Evolutionary conservation across 139 green algal species (phyloP).

Genomic region (Diplosphaera chodatii): DNA sequence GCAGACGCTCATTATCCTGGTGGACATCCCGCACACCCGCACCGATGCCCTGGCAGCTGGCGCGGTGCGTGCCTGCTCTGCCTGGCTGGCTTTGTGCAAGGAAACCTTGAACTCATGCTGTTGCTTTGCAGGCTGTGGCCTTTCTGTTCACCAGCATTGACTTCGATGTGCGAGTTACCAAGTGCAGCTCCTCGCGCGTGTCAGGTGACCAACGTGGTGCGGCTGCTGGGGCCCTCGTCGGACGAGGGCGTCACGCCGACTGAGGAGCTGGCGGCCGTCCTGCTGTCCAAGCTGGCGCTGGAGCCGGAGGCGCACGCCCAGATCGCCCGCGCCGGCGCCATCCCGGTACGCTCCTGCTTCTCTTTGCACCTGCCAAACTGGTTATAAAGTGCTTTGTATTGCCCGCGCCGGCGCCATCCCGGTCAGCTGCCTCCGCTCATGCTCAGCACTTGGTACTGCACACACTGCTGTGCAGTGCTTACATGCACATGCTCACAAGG

Average conservation of each 20-base stretch:
- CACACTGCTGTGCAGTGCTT: too few relatives aligned
- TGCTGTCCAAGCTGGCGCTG: neutral
- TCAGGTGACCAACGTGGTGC: neutral
- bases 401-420: neutral
- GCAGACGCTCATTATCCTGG: neutral
- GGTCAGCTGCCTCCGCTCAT: neutral
- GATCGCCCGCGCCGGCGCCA: neutral
- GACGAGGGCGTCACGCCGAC: neutral
- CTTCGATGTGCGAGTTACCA: too few relatives aligned
- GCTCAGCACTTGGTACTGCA: too few relatives aligned
- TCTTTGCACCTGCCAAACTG: too few relatives aligned
- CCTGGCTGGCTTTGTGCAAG: too few relatives aligned
- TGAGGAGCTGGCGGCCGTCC: neutral
- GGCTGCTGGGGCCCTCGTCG: neutral
- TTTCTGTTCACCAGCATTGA: too few relatives aligned
- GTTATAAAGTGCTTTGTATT: too few relatives aligned
- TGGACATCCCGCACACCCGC: neutral
- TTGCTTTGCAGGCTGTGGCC: too few relatives aligned
- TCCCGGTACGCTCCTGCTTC: neutral
- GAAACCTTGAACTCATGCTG: too few relatives aligned
- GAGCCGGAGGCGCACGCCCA: neutral
- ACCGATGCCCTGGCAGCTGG: neutral
- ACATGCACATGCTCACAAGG: too few relatives aligned
- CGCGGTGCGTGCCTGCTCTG: neutral
- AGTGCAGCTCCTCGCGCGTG: too few relatives aligned